phyloP scores from a whole-genome alignment of 2,329 filamentous ascomycete species.

The Epichloe hybrida region DNA sequence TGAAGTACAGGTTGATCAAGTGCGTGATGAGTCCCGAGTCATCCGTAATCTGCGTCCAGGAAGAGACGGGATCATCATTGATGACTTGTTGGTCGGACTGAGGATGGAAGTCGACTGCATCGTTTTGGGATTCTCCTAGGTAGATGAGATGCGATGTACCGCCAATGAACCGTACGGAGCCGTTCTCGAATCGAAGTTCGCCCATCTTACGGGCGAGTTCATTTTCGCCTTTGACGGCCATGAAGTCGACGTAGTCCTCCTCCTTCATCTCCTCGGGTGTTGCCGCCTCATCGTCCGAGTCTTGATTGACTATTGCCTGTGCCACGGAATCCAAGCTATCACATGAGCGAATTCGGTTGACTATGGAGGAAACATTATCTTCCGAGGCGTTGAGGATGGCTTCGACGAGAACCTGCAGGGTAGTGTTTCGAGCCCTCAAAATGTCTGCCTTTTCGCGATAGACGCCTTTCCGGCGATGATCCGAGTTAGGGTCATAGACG shows the following conservation, averaged over 20 bases:
- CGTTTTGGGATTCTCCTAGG: conserved; percentile 38
- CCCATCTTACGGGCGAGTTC: conserved; percentile 90
- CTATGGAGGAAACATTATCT: conserved; percentile 67
- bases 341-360: conserved; percentile 78
- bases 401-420: conserved; percentile 82
- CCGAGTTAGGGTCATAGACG: conserved; percentile 90
- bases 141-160: conserved; percentile 91
- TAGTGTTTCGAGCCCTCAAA: conserved; percentile 75
- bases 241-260: conserved; percentile 25
- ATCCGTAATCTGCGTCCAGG: conserved; percentile 77
- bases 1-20: conserved; percentile 94
- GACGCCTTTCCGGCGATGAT: conserved; percentile 90
- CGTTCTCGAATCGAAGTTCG: conserved; percentile 74
- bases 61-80: conserved; percentile 58
- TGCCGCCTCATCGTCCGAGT: conserved; percentile 10
- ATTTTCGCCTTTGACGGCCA: conserved; percentile 47
- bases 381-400: conserved; percentile 85
- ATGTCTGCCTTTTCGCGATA: conserved; percentile 89
- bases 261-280: conserved; percentile 25
- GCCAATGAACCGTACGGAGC: conserved; percentile 79
- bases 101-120: conserved; percentile 23
- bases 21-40: conserved; percentile 71
- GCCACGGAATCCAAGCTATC: conserved; percentile 50
- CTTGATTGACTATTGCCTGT: conserved; percentile 36
- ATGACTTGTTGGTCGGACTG: conserved; percentile 32